A percentile compares a stretch with the other conserved stretches of the same genome.
These are phyloP conservation scores for Rhizopus microsporus DNA, from an alignment of 371 early-diverging fungal genomes.

Conservation along the genomic window DNA sequence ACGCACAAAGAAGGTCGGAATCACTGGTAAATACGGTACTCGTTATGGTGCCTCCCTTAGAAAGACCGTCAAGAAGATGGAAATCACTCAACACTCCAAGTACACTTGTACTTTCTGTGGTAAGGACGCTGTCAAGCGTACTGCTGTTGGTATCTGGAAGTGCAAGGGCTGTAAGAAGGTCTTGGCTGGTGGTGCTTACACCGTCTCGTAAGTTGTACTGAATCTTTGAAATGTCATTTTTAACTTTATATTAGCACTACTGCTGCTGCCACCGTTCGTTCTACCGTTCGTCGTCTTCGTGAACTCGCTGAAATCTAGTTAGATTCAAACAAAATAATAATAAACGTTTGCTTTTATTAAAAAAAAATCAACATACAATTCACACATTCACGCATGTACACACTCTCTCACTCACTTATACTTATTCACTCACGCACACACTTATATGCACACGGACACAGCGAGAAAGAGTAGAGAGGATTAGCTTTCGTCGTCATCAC, in stretches of 20 bases:
- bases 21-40: slow-evolving; percentile 99
- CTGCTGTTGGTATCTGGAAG: slow-evolving; percentile 99
- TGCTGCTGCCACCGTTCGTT: slow-evolving; percentile 91
- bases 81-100: slow-evolving; percentile 99
- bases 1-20: slow-evolving; percentile 99
- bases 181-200: slow-evolving; percentile 99
- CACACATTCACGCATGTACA: too few species aligned
- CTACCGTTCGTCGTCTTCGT: slow-evolving; percentile 97
- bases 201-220: slow-evolving; percentile 68
- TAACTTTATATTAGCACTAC: slow-evolving; percentile 65
- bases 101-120: slow-evolving; percentile 99
- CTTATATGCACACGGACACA: too few species aligned
- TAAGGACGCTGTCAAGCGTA: slow-evolving; percentile 96
- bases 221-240: neutral
- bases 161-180: slow-evolving; percentile 97
- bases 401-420: too few species aligned
- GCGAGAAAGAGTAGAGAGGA: neutral
- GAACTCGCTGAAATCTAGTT: slow-evolving; percentile 92
- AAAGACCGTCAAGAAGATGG: slow-evolving; percentile 99
- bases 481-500: slow-evolving; percentile 35
- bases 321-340: slow-evolving; percentile 13
- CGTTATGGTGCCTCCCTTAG: slow-evolving; percentile 99
- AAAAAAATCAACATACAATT: neutral
- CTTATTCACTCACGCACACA: too few species aligned
- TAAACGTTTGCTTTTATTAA: slow-evolving; percentile 10